Base-by-base conservation (phyloP, 768 basidiomycete genomes). In the Calocera viscosa region DNA sequence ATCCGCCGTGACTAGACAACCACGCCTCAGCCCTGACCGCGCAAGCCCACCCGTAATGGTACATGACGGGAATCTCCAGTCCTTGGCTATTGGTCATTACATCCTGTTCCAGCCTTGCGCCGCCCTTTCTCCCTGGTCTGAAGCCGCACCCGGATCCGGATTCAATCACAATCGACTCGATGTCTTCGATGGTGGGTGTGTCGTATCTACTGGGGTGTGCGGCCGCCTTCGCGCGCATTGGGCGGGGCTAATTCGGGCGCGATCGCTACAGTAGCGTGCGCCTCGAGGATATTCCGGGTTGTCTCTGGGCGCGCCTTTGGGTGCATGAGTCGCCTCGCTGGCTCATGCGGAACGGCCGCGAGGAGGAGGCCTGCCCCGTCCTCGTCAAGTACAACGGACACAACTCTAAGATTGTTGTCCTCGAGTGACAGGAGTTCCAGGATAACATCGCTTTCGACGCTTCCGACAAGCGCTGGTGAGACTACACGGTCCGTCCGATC, bases 101-200 rank as follows among this genome's bases (percentile, higher is more conserved):
- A 38, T 81, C 82, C 0, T 74, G 73, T 40, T 83, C 85, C 1
- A 89, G 75, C 33, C 88, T 76, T 33, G 90, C 79, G 0, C 89
- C 88, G 22, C 84, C 86, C 40, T 82, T 84, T 66, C 90, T 77
- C 0, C 75, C 82, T 0, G 89, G 90, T 1, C 89, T 79, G 49
- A 90, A 75, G 1, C 90, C 90, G 70, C 82, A 82, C 12, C n/a
- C n/a, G n/a, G n/a, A n/a, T n/a, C 79, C 80, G 34, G 77, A 75
- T 64, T 80, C 80, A 38, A 80, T 69, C 8, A 80, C 73, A 12
- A 80, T 66, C 1, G 76, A 66, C 35, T 76, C 74, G 2, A 81
- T 63, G 68, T 82, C 80, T 8, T 77, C 78, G 22, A 78, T 65
- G 0, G 78, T 80, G n/a, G n/a, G n/a, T n/a, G n/a, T n/a, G n/a